Evolutionary conservation across 2,329 filamentous ascomycete species (phyloP).

Genomic region (Pseudogymnoascus sp.): DNA sequence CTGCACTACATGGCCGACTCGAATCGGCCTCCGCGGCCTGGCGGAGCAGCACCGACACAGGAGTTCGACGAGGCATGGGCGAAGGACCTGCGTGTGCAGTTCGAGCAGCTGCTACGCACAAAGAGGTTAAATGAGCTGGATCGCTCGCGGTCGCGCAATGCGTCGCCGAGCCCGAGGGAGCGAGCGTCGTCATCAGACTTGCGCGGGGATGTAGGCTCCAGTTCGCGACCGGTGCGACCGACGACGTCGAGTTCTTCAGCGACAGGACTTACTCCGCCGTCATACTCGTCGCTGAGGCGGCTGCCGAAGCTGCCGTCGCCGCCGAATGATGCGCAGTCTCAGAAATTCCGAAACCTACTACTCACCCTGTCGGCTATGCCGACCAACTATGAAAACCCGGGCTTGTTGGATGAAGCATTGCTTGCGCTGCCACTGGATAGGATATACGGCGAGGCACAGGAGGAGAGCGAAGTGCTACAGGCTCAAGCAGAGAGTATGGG

Average conservation of each 20-base stretch:
- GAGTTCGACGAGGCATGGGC: constrained; percentile 65
- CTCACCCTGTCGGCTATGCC: constrained; percentile 82
- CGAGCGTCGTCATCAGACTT: constrained; percentile 44
- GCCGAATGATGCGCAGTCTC: constrained; percentile 62
- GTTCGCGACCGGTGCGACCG: constrained; percentile 31
- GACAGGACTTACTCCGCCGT: constrained; percentile 41
- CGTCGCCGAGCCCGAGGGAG: constrained; percentile 50
- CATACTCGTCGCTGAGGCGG: constrained; percentile 55
- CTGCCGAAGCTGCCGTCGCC: constrained; percentile 67
- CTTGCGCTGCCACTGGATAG: constrained; percentile 79
- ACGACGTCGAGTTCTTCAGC: constrained; percentile 39
- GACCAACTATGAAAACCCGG: constrained; percentile 92
- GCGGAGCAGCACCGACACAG: constrained; percentile 12
- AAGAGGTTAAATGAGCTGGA: constrained; percentile 81
- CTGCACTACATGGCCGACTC: constrained; percentile 26
- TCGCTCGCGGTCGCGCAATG: constrained; percentile 50
- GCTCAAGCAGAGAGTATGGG: constrained; percentile 85
- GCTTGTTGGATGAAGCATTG: constrained; percentile 84
- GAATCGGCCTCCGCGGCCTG: constrained; percentile 15
- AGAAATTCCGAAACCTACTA: constrained; percentile 75
- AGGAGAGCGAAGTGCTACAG: constrained; percentile 80
- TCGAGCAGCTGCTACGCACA: constrained; percentile 78
- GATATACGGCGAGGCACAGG: constrained; percentile 89
- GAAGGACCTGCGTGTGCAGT: constrained; percentile 70
- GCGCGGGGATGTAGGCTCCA: constrained; percentile 33